Base-by-base conservation (phyloP, 1,284 basidiomycete genomes). In the Stereum hirsutum region DNA sequence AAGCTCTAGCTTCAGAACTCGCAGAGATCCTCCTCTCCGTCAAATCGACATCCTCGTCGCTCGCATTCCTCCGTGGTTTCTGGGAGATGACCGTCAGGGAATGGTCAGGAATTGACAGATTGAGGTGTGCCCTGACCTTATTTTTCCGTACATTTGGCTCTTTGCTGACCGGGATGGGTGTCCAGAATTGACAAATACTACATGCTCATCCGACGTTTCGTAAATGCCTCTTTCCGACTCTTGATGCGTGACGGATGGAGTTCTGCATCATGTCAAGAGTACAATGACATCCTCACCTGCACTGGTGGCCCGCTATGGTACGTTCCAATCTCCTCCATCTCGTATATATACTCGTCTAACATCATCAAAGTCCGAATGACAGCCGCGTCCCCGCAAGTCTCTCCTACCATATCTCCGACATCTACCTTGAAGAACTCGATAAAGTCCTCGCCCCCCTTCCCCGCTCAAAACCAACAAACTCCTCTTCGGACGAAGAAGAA, bases 181-280 rank as follows among this genome's bases (percentile, higher is more conserved):
- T 23, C 7, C 57, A 94, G 92, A 53, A 83, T 96, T 60, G 93
- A 98, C 75, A 99, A 99, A 62, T 99, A 90, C 62, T 94, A 95
- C 59, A 81, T 98, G 76, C 82, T 99, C 41, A 81, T 98, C 48
- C 75, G 95, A 41, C 74, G 88, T 46, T 97, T 93, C 56, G 71
- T 91, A 36, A 87, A 91, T 52, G 87, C 85, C 0, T 80, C 85
- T 0, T 94, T 98, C 62, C 69, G 82, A 27, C 71, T 98, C 12
- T 70, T 97, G 10, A 72, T 81, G 24, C 71, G 81, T 42, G 65
- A 70, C 35, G 66, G 72, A 32, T 98, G 93, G 93, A 72, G 83
- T 5, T 52, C 58, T 12, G 54, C 59, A 8, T 62, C 65, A 2
- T 74, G 84, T 40, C 57, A 64, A 8, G 71, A 77, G 26, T 86